Conservation (phyloP, 768 basidiomycete species). For the Amanita thiersii region DNA sequence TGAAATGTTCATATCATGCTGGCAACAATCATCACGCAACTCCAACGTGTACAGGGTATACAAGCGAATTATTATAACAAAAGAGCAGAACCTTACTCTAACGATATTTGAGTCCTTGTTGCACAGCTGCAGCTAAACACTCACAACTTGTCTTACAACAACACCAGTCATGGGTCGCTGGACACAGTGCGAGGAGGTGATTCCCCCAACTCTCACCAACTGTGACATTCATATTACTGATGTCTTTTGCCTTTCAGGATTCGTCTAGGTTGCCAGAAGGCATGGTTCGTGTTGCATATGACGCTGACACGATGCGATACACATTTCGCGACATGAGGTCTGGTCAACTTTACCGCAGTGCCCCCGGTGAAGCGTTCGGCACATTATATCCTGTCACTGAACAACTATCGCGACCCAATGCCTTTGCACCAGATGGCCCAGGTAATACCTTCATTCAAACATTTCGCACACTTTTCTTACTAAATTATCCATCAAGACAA, state of each 20-base stretch:
- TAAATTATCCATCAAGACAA: not conserved
- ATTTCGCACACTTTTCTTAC: not conserved
- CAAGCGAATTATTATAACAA: no score
- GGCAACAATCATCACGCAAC: no score
- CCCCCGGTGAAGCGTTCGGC: constrained; percentile 38
- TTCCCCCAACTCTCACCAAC: constrained; percentile 8
- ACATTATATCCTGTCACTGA: constrained; percentile 26
- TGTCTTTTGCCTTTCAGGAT: constrained; percentile 21
- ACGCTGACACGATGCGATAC: constrained; percentile 43
- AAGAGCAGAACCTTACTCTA: no score
- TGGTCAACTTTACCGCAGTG: constrained; percentile 36
- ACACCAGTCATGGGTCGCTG: constrained; percentile 23
- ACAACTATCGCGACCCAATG: constrained; percentile 14
- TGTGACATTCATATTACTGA: not conserved
- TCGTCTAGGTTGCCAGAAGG: constrained; percentile 33
- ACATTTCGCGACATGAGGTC: constrained; percentile 34
- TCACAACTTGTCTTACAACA: not conserved
- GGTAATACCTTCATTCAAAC: not conserved
- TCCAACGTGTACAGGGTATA: no score
- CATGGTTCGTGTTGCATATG: constrained; percentile 42
- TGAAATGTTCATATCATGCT: no score
- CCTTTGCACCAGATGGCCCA: constrained; percentile 14
- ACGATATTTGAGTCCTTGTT: no score
- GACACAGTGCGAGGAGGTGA: constrained; percentile 27
- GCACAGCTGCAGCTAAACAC: not conserved